These are phyloP conservation scores for Paraleonurus japonicus DNA, from an alignment of 257 asterid species.

Conservation along the genomic window DNA sequence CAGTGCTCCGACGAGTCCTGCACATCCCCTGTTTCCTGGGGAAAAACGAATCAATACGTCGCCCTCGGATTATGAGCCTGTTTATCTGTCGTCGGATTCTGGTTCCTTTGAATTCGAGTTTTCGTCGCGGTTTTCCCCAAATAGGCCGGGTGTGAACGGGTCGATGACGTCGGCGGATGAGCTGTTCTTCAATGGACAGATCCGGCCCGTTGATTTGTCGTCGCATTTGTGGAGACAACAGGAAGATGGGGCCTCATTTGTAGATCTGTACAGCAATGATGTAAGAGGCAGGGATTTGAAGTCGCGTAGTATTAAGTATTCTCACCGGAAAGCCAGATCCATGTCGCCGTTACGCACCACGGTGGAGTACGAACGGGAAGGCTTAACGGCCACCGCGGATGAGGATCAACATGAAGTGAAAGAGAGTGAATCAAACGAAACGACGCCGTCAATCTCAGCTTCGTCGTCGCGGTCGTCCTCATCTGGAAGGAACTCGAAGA, in stretches of 20 bases:
- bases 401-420: slow-evolving; percentile 11
- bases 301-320: slow-evolving; percentile 25
- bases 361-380: slow-evolving; percentile 29
- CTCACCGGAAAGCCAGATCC: slow-evolving; percentile 60
- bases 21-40: slow-evolving; percentile 36
- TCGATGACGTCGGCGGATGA: slow-evolving; percentile 62
- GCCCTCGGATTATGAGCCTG: slow-evolving; percentile 30
- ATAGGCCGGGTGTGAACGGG: slow-evolving; percentile 20
- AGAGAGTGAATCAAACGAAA: slow-evolving; percentile 38
- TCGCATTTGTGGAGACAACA: slow-evolving; percentile 41
- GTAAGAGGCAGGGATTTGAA: slow-evolving; percentile 48
- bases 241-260: slow-evolving; percentile 22
- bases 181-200: slow-evolving; percentile 59
- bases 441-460: slow-evolving; percentile 57
- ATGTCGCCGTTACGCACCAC: slow-evolving; percentile 47
- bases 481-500: slow-evolving; percentile 58
- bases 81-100: slow-evolving; percentile 41
- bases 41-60: slow-evolving; percentile 8
- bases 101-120: slow-evolving; percentile 62
- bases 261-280: slow-evolving; percentile 30
- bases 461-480: slow-evolving; percentile 62
- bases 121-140: slow-evolving; percentile 41
- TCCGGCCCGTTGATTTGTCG: slow-evolving; percentile 51
- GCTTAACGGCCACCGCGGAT: not conserved
- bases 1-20: slow-evolving; percentile 67